Evolutionary conservation across 768 basidiomycete species (phyloP).

Genomic region (Boletus subcaerulescens): DNA sequence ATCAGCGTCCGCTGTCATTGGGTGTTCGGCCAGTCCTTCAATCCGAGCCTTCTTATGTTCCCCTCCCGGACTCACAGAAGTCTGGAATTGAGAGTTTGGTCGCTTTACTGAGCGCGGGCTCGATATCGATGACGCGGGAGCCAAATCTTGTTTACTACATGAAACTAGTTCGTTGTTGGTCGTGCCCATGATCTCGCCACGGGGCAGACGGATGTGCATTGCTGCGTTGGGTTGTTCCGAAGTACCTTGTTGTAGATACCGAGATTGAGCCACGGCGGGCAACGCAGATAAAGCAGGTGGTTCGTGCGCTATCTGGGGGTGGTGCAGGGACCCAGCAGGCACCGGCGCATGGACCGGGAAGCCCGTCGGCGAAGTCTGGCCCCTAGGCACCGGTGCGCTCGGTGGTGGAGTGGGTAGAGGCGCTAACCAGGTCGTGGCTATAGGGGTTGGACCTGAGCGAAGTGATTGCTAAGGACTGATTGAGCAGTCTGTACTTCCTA

Average conservation of each 20-base stretch:
- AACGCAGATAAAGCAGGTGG: conserved; percentile 4
- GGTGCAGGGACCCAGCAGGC: conserved; percentile 8
- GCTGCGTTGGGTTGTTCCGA: conserved; percentile 1
- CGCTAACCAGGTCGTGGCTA: conserved; percentile 14
- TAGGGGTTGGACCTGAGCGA: conserved; percentile 8
- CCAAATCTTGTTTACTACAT: neutral
- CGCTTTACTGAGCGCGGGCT: conserved; percentile 16
- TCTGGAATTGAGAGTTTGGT: conserved; percentile 10
- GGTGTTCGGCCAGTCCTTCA: conserved; percentile 2
- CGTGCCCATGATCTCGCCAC: neutral
- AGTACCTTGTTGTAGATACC: neutral
- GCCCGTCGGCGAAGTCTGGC: conserved; percentile 7
- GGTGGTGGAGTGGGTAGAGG: conserved; percentile 23
- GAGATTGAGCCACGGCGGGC: neutral
- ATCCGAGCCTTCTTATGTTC: conserved; percentile 21
- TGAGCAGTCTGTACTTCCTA: neutral
- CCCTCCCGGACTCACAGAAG: conserved; percentile 4
- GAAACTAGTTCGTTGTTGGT: neutral
- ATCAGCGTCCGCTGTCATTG: neutral
- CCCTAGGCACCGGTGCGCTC: conserved; percentile 2
- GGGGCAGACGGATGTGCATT: neutral
- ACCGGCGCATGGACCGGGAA: conserved; percentile 12
- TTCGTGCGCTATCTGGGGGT: neutral
- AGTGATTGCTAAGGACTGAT: conserved; percentile 8
- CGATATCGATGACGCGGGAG: neutral